A percentile compares a stretch with the other conserved stretches of the same genome.
These are phyloP conservation scores for Vicia faba DNA, from an alignment of 306 rosid genomes.

Conservation along the genomic window DNA sequence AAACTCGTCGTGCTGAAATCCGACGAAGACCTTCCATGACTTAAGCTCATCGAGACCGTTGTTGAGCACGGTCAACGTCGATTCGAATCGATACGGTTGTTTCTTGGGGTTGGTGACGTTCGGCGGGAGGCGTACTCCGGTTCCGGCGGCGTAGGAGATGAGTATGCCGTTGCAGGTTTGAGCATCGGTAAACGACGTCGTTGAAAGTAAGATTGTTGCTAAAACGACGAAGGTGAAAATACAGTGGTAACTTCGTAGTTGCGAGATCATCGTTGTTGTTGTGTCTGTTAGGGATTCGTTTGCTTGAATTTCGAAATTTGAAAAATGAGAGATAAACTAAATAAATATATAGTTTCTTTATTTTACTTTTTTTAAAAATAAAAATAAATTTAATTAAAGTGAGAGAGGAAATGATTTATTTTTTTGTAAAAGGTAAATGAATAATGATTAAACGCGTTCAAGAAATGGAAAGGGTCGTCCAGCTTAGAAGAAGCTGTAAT, in stretches of 20 bases:
- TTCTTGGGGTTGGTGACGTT: slow-evolving; percentile 40
- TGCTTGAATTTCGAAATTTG: slow-evolving; percentile 30
- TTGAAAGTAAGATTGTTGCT: slow-evolving; percentile 23
- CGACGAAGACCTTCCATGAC: slow-evolving; percentile 83
- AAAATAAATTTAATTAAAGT: too few species aligned
- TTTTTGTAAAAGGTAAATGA: background rate
- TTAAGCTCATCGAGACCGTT: slow-evolving; percentile 76
- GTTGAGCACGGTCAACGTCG: slow-evolving; percentile 70
- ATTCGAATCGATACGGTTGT: slow-evolving; percentile 84
- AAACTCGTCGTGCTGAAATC: slow-evolving; percentile 67
- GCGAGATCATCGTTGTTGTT: slow-evolving; percentile 21
- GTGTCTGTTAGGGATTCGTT: background rate
- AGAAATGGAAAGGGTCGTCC: slow-evolving; percentile 8
- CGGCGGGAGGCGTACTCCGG: slow-evolving; percentile 56
- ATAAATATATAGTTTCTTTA: background rate
- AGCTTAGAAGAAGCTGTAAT: slow-evolving; percentile 13
- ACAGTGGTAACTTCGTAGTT: background rate
- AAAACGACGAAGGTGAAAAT: slow-evolving; percentile 33
- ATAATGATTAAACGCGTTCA: background rate
- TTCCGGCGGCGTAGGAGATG: slow-evolving; percentile 60
- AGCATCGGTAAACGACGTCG: slow-evolving; percentile 42
- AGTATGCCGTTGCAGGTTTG: slow-evolving; percentile 71
- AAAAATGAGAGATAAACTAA: slow-evolving; percentile 1
- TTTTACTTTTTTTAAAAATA: background rate
- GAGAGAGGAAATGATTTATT: background rate